phyloP scores from a whole-genome alignment of 2,329 filamentous ascomycete genomes.

The Alternaria ethzedia region DNA sequence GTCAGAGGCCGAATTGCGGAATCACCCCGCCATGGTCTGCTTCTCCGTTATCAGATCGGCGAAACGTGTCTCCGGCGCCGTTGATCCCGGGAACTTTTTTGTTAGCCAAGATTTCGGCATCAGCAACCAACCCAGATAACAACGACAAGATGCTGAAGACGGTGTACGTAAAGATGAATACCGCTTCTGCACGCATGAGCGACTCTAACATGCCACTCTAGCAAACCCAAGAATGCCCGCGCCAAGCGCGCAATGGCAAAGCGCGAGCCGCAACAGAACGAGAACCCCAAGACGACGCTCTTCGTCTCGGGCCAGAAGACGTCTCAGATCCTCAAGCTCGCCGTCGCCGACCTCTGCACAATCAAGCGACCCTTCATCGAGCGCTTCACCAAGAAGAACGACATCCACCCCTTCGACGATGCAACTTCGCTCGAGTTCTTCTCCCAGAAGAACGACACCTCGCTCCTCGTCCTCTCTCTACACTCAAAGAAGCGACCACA shows the following conservation, averaged over 20 bases:
- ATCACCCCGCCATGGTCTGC: slow-evolving; percentile 8
- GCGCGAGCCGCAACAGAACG: slow-evolving; percentile 83
- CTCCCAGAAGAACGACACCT: slow-evolving; percentile 93
- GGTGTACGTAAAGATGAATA: slow-evolving; percentile 28
- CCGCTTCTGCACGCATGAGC: rapidly evolving
- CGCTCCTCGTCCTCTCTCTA: slow-evolving; percentile 81
- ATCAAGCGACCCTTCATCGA: slow-evolving; percentile 84
- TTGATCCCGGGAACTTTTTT: slow-evolving; percentile 16
- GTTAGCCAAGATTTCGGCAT: slow-evolving; percentile 30
- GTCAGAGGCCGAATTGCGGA: slow-evolving; percentile 19
- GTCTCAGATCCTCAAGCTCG: slow-evolving; percentile 81
- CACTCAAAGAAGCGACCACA: slow-evolving; percentile 96
- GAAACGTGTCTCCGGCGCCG: slow-evolving; percentile 17
- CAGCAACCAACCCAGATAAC: slow-evolving; percentile 12
- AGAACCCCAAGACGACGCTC: slow-evolving; percentile 89
- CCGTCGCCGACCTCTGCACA: slow-evolving; percentile 82
- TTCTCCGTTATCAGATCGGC: slow-evolving; percentile 16
- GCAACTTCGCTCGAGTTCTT: slow-evolving; percentile 90
- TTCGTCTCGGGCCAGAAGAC: slow-evolving; percentile 88
- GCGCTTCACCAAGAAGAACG: slow-evolving; percentile 97
- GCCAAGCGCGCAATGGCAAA: slow-evolving; percentile 95
- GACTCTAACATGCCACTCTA: slow-evolving; percentile 35
- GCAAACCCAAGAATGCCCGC: slow-evolving; percentile 80
- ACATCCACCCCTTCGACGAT: slow-evolving; percentile 93
- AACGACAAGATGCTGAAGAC: slow-evolving; percentile 38